phyloP scores from a whole-genome alignment of 768 basidiomycete species.

The Lactarius hatsudake region DNA sequence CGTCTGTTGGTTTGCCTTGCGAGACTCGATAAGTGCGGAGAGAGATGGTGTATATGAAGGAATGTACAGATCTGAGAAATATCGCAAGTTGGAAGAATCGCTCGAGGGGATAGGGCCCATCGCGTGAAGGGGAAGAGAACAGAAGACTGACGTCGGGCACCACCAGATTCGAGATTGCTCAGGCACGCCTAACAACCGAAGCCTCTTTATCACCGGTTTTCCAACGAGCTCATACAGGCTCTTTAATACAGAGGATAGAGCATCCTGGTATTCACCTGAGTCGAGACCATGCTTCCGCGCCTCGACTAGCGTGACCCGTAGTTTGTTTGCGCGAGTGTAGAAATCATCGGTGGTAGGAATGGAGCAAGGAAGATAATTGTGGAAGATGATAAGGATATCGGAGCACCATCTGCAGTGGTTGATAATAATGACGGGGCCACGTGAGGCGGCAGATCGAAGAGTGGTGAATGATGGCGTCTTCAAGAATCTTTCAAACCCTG shows the following conservation, averaged over 20 bases:
- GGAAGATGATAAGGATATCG: slow-evolving; percentile 6
- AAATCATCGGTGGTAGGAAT: neutral
- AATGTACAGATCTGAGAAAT: slow-evolving; percentile 13
- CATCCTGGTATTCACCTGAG: neutral
- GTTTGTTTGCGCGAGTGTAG: neutral
- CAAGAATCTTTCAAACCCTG: slow-evolving; percentile 9
- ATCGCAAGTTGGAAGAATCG: neutral
- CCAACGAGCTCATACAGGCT: slow-evolving; percentile 8
- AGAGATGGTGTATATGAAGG: slow-evolving; percentile 5
- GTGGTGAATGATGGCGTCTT: neutral
- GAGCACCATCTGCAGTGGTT: slow-evolving; percentile 6
- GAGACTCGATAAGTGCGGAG: slow-evolving; percentile 11
- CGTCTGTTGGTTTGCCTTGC: too few species aligned
- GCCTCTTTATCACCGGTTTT: neutral
- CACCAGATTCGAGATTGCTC: slow-evolving; percentile 10
- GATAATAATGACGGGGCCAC: slow-evolving; percentile 9
- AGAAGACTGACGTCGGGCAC: neutral
- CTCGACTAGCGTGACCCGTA: neutral
- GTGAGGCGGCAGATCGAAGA: neutral
- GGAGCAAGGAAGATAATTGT: neutral
- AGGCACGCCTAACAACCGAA: neutral
- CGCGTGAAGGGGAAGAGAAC: slow-evolving; percentile 8
- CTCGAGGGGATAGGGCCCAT: slow-evolving; percentile 11
- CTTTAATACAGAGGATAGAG: neutral
- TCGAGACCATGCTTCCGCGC: neutral